Evolutionary conservation across 371 early-diverging fungal species (phyloP), one percentile per base, ranked within the genome.

Genomic region (Mortierella sp.): DNA sequence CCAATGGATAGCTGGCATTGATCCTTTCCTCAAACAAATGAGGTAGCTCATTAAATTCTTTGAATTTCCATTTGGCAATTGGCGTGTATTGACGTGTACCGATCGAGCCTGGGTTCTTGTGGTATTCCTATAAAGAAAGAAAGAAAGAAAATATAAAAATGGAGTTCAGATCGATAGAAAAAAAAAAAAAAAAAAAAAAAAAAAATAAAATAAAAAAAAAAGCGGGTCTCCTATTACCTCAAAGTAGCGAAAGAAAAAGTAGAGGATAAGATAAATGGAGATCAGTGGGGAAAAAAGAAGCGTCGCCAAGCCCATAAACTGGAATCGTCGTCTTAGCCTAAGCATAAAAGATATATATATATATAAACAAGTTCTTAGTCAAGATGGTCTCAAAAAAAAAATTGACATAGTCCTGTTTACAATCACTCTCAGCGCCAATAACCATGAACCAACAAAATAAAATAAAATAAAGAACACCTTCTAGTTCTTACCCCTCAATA

Each of bases 21-120:
- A 98, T 82, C 6, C 99, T 90, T 23, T 83, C 76, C 58, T 90
- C 85, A 73, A 98, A 96, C 23, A 93, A 66, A 75, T 98, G 98
- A 0, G 97, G 97, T 15, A 97, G 85, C 79, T 99, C 99, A 82
- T 99, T 98, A 74, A 97, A 98, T 82, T 98, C 97, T 56, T 98
- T 90, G 72, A 98, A 93, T 79, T 94, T 93, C 96, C 95, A 97
- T 55, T 87, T 85, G 0, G 98, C 97, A 66, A 93, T 89, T 6
- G 93, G 92, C 0, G 98, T 91, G 74, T 94, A 99, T 4, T 87
- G 84, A 30, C 99, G 90, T 14, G 94, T 89, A 1, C 90, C 90
- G 30, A 98, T 84, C 16, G 91, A 84, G 37, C 93, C 87, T 0
- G 99, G 98, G 75, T 96, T 93, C 72, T 92, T 93, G 81, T 95